Conservation (phyloP, 1,284 basidiomycete species). For the Cutaneotrichosporon sp. region DNA sequence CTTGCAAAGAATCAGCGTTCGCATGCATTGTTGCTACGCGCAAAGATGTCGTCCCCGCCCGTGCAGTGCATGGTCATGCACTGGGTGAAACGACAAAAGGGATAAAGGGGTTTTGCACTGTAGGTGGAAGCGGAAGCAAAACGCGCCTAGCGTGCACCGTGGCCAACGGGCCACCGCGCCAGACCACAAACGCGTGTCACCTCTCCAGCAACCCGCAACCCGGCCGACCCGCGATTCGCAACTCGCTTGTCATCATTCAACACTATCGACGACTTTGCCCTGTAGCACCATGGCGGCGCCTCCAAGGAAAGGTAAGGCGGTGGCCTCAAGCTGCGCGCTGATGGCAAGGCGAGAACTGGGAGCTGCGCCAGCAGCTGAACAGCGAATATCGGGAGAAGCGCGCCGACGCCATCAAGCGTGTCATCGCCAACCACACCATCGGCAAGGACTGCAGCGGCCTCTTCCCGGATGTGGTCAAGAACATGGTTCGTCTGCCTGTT, state of each 20-base stretch:
- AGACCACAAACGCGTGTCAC: neutral
- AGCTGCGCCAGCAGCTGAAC: constrained; percentile 90
- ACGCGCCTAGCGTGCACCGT: no score
- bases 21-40: no score
- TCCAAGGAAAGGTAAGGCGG: constrained; percentile 26
- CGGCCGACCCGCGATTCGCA: neutral
- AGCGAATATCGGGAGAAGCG: constrained; percentile 90
- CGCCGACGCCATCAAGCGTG: constrained; percentile 97
- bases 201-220: neutral
- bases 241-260: neutral
- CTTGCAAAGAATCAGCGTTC: no score
- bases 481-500: constrained; percentile 59
- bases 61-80: no score
- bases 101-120: no score
- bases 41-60: no score
- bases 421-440: constrained; percentile 93
- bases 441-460: constrained; percentile 95
- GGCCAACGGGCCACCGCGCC: no score
- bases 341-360: constrained; percentile 74
- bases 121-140: neutral
- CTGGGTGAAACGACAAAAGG: no score
- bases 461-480: constrained; percentile 97
- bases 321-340: neutral
- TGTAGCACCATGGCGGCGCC: constrained; percentile 23
- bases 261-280: neutral